These are phyloP conservation scores for Phytophthora cactorum DNA, from an alignment of 352 stramenopile genomes.

Conservation along the genomic window DNA sequence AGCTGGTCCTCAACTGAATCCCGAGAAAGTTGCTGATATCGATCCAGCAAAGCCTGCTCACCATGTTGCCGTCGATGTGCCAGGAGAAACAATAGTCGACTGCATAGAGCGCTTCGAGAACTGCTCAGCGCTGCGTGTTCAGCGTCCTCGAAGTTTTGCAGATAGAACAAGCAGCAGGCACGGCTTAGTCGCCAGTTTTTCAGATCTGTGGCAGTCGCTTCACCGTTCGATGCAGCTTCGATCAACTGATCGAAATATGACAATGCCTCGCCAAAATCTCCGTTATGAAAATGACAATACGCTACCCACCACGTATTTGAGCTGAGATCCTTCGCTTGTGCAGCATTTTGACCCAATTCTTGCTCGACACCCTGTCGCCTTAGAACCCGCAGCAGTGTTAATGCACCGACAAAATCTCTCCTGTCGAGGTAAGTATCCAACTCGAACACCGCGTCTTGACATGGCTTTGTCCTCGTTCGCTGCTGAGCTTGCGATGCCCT, in stretches of 20 bases:
- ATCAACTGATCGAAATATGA: constrained; percentile 62
- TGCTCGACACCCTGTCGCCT: constrained; percentile 28
- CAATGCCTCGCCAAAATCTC: constrained; percentile 52
- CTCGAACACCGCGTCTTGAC: constrained; percentile 32
- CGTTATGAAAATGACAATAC: constrained; percentile 74
- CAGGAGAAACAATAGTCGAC: constrained; percentile 60
- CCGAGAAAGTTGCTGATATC: constrained; percentile 52
- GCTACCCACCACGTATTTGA: constrained; percentile 69
- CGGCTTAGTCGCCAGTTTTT: constrained; percentile 56
- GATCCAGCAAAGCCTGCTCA: constrained; percentile 89
- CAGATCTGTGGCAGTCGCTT: constrained; percentile 18
- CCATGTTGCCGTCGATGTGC: constrained; percentile 38
- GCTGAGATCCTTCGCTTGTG: constrained; percentile 1
- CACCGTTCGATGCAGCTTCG: constrained; percentile 11
- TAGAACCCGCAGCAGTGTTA: constrained; percentile 46
- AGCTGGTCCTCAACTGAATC: constrained; percentile 43
- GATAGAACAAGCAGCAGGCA: constrained; percentile 62
- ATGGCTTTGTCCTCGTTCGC: not conserved
- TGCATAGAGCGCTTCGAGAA: constrained; percentile 52
- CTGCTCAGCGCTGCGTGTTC: constrained; percentile 56
- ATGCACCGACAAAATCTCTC: constrained; percentile 53
- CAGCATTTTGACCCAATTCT: constrained; percentile 6
- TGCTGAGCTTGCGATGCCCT: not conserved
- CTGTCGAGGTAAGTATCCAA: constrained; percentile 50
- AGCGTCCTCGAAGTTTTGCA: constrained; percentile 52